Evolutionary conservation across 2,329 filamentous ascomycete species (phyloP).

Genomic region (Leptographium flavum): DNA sequence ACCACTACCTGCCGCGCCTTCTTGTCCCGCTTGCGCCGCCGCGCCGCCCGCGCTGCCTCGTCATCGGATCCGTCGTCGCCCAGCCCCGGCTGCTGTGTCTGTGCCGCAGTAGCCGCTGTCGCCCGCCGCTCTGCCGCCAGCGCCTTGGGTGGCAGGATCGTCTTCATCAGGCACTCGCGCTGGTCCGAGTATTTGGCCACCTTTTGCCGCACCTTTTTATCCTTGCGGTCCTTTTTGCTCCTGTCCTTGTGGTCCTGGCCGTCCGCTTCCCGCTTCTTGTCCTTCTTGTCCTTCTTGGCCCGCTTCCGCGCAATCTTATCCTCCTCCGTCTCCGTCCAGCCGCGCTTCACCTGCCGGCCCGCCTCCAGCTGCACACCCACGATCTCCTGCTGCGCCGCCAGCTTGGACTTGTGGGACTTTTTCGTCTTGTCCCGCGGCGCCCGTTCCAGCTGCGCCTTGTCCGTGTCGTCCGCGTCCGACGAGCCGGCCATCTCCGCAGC

Average conservation of each 20-base stretch:
- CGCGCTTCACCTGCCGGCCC: conserved; percentile 70
- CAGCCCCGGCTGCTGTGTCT: too few relatives aligned
- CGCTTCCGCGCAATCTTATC: conserved; percentile 8
- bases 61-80: conserved; percentile 18
- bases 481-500: conserved; percentile 18
- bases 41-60: conserved; percentile 25
- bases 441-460: not conserved
- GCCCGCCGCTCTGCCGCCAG: conserved; percentile 17
- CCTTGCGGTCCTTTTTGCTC: conserved; percentile 21
- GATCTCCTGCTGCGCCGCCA: too few relatives aligned
- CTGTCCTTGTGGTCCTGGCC: not conserved
- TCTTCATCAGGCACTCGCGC: conserved; percentile 75
- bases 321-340: conserved; percentile 60
- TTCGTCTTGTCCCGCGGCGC: not conserved
- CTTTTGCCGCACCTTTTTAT: conserved; percentile 37
- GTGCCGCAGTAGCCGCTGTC: not conserved
- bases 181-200: conserved; percentile 65
- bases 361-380: conserved; percentile 57
- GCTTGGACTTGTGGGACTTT: not conserved
- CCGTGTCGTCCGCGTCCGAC: conserved; percentile 1
- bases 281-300: not conserved
- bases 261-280: not conserved
- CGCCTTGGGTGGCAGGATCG: conserved; percentile 44
- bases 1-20: conserved; percentile 45
- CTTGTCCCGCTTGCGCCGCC: conserved; percentile 27